Conservation (phyloP, 192 early-diverging fungal genomes). For the Backusella australiensis region DNA sequence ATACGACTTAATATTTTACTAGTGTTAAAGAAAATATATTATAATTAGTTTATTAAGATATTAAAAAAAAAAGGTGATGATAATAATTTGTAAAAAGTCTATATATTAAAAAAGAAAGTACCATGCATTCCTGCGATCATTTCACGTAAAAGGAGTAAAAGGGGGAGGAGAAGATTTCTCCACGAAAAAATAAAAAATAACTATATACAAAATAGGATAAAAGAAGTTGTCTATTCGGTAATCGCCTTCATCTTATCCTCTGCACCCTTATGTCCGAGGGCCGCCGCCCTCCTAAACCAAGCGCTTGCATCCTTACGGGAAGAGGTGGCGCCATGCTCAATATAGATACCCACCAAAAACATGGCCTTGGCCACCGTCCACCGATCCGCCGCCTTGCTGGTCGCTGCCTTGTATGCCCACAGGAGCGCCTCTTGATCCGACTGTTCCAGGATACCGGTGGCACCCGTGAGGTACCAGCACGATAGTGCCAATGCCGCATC, state of each 20-base stretch:
- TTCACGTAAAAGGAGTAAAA: neutral
- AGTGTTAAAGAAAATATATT: neutral
- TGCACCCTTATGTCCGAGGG: conserved; percentile 81
- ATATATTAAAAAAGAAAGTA: neutral
- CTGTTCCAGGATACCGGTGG: conserved; percentile 79
- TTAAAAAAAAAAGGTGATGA: neutral
- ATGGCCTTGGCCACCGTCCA: conserved; percentile 72
- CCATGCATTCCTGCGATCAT: neutral
- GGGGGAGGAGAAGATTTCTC: neutral
- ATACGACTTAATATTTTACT: neutral
- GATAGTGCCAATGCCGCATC: conserved; percentile 93
- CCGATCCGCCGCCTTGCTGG: conserved; percentile 67
- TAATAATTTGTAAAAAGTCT: neutral
- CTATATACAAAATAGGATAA: neutral
- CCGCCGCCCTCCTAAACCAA: conserved; percentile 83
- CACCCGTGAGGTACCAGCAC: conserved; percentile 93
- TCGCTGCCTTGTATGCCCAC: conserved; percentile 94
- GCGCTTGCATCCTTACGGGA: conserved; percentile 69
- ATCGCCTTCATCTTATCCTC: conserved; percentile 36
- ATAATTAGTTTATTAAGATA: neutral
- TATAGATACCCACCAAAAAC: conserved; percentile 92
- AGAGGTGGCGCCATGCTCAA: conserved; percentile 83
- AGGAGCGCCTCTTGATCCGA: conserved; percentile 93
- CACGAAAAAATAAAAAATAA: neutral
- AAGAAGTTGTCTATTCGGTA: neutral